Percentiles rank a stretch among this genome's conserved stretches.
phyloP scores from a whole-genome alignment of 805 yeast genomes.

The Kazachstania martiniae region DNA sequence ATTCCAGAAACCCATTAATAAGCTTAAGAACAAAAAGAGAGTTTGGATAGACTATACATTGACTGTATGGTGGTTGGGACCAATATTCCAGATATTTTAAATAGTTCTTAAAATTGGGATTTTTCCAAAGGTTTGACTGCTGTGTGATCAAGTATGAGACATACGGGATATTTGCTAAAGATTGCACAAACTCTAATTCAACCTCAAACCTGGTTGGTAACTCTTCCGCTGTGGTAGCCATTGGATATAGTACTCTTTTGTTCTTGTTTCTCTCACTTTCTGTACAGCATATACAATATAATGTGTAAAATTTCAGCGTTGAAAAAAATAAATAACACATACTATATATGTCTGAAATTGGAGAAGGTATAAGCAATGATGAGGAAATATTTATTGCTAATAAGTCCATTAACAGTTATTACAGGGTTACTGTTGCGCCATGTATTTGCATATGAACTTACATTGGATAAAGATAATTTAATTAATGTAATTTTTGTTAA shows the following conservation, averaged over 20 bases:
- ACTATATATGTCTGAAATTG: slow-evolving; percentile 22
- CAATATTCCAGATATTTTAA: slow-evolving; percentile 78
- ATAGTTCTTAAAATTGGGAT: slow-evolving; percentile 56
- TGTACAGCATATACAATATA: background rate
- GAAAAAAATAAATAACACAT: background rate
- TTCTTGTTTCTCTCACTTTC: background rate
- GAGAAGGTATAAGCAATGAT: too few species aligned
- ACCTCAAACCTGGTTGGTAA: slow-evolving; percentile 42
- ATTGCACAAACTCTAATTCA: slow-evolving; percentile 66
- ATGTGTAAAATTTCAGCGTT: too few species aligned
- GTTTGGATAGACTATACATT: slow-evolving; percentile 56
- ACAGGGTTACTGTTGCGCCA: too few species aligned
- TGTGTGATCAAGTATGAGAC: slow-evolving; percentile 72
- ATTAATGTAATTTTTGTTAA: slow-evolving; percentile 72
- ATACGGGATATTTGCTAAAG: slow-evolving; percentile 82
- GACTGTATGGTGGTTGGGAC: slow-evolving; percentile 58
- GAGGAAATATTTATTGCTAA: too few species aligned
- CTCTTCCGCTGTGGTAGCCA: background rate
- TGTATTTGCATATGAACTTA: too few species aligned
- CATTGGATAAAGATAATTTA: slow-evolving; percentile 60
- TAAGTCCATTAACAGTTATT: too few species aligned
- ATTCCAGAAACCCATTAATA: slow-evolving; percentile 27
- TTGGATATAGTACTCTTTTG: too few species aligned
- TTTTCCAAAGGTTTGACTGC: slow-evolving; percentile 55
- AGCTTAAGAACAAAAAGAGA: slow-evolving; percentile 72